Evolutionary conservation across 805 yeast genomes (phyloP).

Genomic region (Saccharomyces paradoxus): DNA sequence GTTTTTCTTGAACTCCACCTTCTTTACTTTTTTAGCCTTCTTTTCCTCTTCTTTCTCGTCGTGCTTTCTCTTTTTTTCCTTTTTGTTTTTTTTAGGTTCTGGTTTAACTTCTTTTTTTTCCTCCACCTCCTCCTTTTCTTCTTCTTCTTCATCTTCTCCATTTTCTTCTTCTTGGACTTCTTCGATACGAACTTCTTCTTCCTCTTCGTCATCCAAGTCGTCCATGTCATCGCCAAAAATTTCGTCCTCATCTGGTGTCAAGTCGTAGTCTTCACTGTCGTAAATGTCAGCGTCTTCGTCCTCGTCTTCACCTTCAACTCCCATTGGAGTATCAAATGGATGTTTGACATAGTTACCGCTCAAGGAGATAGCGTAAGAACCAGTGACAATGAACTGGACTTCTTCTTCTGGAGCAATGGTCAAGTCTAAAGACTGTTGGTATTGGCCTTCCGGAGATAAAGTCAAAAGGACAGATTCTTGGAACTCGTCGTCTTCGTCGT

Average conservation of each 20-base stretch:
- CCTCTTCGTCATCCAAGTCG: constrained; percentile 60
- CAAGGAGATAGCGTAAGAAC: constrained; percentile 81
- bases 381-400: constrained; percentile 82
- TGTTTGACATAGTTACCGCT: constrained; percentile 90
- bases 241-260: constrained; percentile 45
- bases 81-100: constrained; percentile 21
- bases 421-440: constrained; percentile 79
- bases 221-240: constrained; percentile 42
- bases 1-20: constrained; percentile 82
- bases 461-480: constrained; percentile 80
- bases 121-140: constrained; percentile 25
- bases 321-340: constrained; percentile 56
- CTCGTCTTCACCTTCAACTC: constrained; percentile 38
- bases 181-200: constrained; percentile 63
- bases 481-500: constrained; percentile 58
- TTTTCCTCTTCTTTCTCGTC: constrained; percentile 27
- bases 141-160: constrained; percentile 62
- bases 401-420: constrained; percentile 84
- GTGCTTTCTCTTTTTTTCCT: constrained; percentile 25
- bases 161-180: constrained; percentile 56
- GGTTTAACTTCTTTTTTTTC: constrained; percentile 17
- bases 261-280: constrained; percentile 32
- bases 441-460: constrained; percentile 64
- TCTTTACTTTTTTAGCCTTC: constrained; percentile 43
- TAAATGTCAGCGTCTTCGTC: constrained; percentile 53